Evolutionary conservation across 2,329 filamentous ascomycete species (phyloP), one percentile per base, ranked within the genome.

Genomic region (Colletotrichum musae): DNA sequence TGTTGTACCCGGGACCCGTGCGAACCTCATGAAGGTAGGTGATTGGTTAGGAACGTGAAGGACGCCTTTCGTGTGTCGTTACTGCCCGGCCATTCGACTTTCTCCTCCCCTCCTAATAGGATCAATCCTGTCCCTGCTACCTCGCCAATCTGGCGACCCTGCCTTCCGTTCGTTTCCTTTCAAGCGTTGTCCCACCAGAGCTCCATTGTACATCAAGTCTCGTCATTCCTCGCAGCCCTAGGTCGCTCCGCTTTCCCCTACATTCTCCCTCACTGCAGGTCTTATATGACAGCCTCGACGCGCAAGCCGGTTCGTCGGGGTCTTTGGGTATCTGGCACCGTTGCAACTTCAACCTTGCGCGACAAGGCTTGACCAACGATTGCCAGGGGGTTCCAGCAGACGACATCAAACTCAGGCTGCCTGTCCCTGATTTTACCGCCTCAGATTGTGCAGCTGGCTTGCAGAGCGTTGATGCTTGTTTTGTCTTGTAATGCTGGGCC

Each of bases 51-150:
- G 52, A 68, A 47, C 51, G 58, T 47, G 47, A 52, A 64, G 64
- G 64, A 64, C 59, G 51, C 64, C 24, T 59, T 61, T 68, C 65
- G 56, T 56, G 48, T 69, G 56, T 69, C 66, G 62, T 69, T 32
- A n/a, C 45, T 62, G 51, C 51, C 41, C 53, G 51, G 58, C 41
- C 53, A 15, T 60, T 24, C 21, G 47, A 51, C 36, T 24, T 47
- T 26, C 47, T 57, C 15, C 47, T 26, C n/a, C 16, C 41, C 53
- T 13, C 15, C 53, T 21, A n/a, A 51, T 15, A 53, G 32, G 9
- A 32, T n/a, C 50, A 26, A 47, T 2, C 43, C 41, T n/a, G 41
- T 6, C 41, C 13, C 26, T 51, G n/a, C 18, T 26, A 52, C 51
- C 45, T 52, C 10, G 36, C 58, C 47, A 58, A 63, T 10, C 53